phyloP scores from a whole-genome alignment of 257 asterid genomes.

The Salvia rosmarinus region DNA sequence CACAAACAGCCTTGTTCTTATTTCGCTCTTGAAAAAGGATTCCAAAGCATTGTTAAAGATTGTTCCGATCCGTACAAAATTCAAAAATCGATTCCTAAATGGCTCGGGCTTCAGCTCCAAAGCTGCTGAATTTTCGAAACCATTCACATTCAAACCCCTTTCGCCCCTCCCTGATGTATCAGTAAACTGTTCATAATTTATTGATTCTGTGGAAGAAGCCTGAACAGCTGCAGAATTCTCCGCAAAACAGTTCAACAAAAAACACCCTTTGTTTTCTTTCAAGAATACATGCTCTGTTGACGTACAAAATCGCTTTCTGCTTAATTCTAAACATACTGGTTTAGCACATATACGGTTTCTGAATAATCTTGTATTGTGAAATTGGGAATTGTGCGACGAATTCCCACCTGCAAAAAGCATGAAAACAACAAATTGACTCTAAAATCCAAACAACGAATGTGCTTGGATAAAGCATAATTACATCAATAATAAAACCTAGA shows the following conservation, averaged over 20 bases:
- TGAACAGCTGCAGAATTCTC: slow-evolving; percentile 35
- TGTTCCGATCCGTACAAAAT: slow-evolving; percentile 68
- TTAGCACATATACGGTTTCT: slow-evolving; percentile 36
- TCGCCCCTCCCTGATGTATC: slow-evolving; percentile 41
- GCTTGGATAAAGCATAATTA: background rate
- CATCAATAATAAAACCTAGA: background rate
- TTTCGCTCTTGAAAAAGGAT: slow-evolving; percentile 96
- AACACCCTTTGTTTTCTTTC: slow-evolving; percentile 36
- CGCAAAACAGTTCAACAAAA: slow-evolving; percentile 29
- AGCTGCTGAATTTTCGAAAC: slow-evolving; percentile 27
- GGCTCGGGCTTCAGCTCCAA: slow-evolving; percentile 45
- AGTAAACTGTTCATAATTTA: slow-evolving; percentile 48
- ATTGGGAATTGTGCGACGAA: slow-evolving; percentile 28
- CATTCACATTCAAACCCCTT: slow-evolving; percentile 29
- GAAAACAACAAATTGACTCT: slow-evolving; percentile 4
- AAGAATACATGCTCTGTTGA: slow-evolving; percentile 30
- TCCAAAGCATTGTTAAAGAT: slow-evolving; percentile 74
- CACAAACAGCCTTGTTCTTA: slow-evolving; percentile 87
- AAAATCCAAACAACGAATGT: background rate
- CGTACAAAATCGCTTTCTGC: slow-evolving; percentile 38
- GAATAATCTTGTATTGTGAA: slow-evolving; percentile 32
- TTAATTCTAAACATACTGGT: slow-evolving; percentile 37
- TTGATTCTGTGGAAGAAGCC: slow-evolving; percentile 61
- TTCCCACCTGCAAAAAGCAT: slow-evolving; percentile 48
- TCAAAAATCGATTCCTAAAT: slow-evolving; percentile 76